Conservation (phyloP, 2,329 filamentous ascomycete species). For the Apiospora aurea region DNA sequence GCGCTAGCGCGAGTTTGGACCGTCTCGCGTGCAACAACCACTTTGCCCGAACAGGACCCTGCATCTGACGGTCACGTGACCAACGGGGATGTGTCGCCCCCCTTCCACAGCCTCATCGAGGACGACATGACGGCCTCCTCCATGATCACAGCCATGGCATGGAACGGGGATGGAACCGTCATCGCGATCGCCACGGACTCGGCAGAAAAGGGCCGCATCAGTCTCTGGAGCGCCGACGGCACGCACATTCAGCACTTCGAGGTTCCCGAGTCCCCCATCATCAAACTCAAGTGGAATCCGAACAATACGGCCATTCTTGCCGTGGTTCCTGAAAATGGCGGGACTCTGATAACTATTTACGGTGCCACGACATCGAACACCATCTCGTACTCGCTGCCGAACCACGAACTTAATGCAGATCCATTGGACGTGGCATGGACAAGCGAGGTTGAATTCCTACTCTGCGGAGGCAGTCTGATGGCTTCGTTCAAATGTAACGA, state of each 20-base stretch:
- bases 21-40: constrained; percentile 60
- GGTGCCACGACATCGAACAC: constrained; percentile 51
- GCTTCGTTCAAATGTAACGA: constrained; percentile 56
- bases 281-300: constrained; percentile 68
- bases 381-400: constrained; percentile 54
- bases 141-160: constrained; percentile 65
- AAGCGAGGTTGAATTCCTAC: constrained; percentile 62
- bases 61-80: constrained; percentile 55
- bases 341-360: constrained; percentile 64
- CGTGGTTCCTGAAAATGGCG: constrained; percentile 62
- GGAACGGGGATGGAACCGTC: constrained; percentile 62
- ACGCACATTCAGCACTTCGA: constrained; percentile 60
- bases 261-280: constrained; percentile 65
- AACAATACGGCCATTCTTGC: constrained; percentile 61
- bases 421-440: constrained; percentile 68
- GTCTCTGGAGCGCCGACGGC: constrained; percentile 63
- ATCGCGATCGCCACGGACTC: constrained; percentile 67
- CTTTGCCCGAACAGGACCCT: constrained; percentile 50
- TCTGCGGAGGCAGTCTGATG: constrained; percentile 65
- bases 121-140: constrained; percentile 59
- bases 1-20: constrained; percentile 75
- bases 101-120: constrained; percentile 58
- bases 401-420: constrained; percentile 58
- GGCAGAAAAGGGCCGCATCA: constrained; percentile 59
- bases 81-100: constrained; percentile 43